Base-by-base conservation (phyloP, 257 asterid species). In the Plantago ovata region DNA sequence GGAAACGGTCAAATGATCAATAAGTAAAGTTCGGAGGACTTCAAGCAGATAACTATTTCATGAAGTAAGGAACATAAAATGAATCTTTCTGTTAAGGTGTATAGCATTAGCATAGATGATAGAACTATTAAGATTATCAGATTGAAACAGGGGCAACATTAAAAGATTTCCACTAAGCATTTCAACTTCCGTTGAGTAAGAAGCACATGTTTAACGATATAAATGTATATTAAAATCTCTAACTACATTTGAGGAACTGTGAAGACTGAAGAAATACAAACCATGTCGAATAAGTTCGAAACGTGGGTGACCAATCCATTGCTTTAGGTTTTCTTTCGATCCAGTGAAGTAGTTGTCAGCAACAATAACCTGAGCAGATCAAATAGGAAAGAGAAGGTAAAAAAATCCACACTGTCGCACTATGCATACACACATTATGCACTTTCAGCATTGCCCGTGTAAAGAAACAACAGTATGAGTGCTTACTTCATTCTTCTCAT, bases 221-320 rank as follows among this genome's bases (percentile, higher is more conserved):
- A 28, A 28, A 28, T 28, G 36, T 3, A 2, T 8, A 28, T 28
- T 28, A 28, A 28, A 28, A 28, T 28, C 36, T 28, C 36, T n/a
- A n/a, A n/a, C 6, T 28, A 28, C 7, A 8, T 3, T 4, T 28
- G 36, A 28, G 36, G 36, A 28, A 28, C 36, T 28, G 36, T 43
- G 60, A 55, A n/a, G 45, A 53, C 49, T 21, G 47, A 46, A 60
- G 63, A 38, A 60, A 36, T 40, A 49, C 32, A 20, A 69, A 89
- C 99, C 99, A 63, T 93, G 99, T 49, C 99, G 97, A 70, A 89
- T 84, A 48, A 93, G 95, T 87, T 93, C 99, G 54, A 93, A 93
- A 72, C 97, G 81, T 6, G 97, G 99, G 67, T 89, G 99, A 56
- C 97, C 97, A 60, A 93, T 68, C 99, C 99, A 93, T 53, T 84